Base-by-base conservation (phyloP, 768 basidiomycete genomes). In the Russula abietina region DNA sequence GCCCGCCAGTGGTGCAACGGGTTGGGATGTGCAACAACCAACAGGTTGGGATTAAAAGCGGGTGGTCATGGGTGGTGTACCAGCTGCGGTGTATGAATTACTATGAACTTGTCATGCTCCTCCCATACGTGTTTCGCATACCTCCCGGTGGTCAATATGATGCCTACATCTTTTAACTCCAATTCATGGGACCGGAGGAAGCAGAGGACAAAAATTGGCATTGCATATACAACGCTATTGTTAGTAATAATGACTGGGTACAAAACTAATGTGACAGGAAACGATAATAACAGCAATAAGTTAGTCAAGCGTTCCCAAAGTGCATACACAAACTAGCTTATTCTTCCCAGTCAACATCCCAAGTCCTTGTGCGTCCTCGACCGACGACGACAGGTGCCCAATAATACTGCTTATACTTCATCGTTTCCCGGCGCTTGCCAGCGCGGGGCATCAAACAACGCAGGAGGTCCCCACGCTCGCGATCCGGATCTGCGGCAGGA, bases 321-420 rank as follows among this genome's bases (percentile, higher is more conserved):
- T 11, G 19, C 36, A 41, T 4, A 24, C 2, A 14, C n/a, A 24
- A 36, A 38, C 1, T 24, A 5, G 24, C 30, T 59, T 57, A 68
- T 17, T 68, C 67, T 38, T 68, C 67, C 67, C 67, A 68, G 26
- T 68, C 67, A 19, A 66, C 67, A 24, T 68, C 67, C 67, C 67
- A 68, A 26, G 43, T 57, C 33, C 60, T 41, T 41, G 65, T 46
- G 41, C 55, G 53, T 2, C 61, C 56, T 17, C 67, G 65, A 52
- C 65, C 59, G 26, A 68, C 46, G 24, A 62, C 54, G 26, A 91
- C 73, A 10, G 89, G 89, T 32, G 80, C 79, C 75, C 85, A 91
- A 74, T 91, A 92, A 74, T 92, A 92, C 71, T 89, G 87, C 72
- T 91, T 91, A 65, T 86, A 88, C 75, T 89, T 87, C 80, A 87